Evolutionary conservation across 1,139 yeast genomes (phyloP), one percentile per base, ranked within the genome.

Genomic region (Pichia sp.): DNA sequence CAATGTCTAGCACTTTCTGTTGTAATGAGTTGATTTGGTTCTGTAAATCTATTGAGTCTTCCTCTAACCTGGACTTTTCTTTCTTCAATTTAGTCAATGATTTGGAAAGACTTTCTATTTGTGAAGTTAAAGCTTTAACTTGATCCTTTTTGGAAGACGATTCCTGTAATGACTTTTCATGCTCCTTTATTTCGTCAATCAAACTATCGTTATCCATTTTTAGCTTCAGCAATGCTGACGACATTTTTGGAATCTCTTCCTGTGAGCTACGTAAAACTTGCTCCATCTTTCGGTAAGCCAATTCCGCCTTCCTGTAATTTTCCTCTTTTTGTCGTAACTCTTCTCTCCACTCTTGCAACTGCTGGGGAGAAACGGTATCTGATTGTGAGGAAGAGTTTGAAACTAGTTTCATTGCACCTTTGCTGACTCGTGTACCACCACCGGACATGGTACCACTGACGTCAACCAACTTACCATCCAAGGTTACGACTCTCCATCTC

Each of bases 361-460:
- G 92, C 32, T 79, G 82, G 40, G 80, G 83, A n/a, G 86, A 70
- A 4, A 74, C 70, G 1, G 72, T 67, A 4, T 70, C 61, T 1
- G 43, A 54, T 6, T 52, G 15, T 16, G 64, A 47, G 2, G 57
- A 45, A 8, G 74, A 67, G 8, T 72, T 65, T 3, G 76, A 72
- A 5, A 69, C 64, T 36, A 80, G 70, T 55, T 76, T 76, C 93
- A 87, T 85, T 0, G 81, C 83, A 7, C 95, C 95, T 52, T 75
- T 75, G 15, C 81, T 77, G 15, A 80, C 82, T 48, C 78, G 75
- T 49, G 79, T 81, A 53, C 98, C 98, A 71, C 99, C 99, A 64
- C 99, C 99, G 51, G 95, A 84, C 87, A 95, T 86, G 1, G 98
- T 88, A 70, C 99, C 99, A 2, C 96, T 87, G n/a, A 87, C 83